Percentiles rank a stretch among this genome's conserved stretches.
These are phyloP conservation scores for Moesziomyces sp. DNA, from an alignment of 1,284 basidiomycete genomes.

Conservation along the genomic window DNA sequence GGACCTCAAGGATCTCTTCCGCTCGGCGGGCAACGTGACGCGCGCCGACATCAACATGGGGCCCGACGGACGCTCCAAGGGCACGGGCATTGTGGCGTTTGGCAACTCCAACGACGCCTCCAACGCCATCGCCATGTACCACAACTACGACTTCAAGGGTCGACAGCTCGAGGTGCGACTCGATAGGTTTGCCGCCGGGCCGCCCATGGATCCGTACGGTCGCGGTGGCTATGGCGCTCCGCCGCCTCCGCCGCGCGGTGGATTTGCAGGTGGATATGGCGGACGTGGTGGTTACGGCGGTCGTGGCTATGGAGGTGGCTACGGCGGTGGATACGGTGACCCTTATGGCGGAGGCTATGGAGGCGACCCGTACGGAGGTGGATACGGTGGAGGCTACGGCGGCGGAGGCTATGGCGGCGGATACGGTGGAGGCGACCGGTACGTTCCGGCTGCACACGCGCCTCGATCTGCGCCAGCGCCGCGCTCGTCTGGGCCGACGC, in stretches of 20 bases:
- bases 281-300: slow-evolving; percentile 77
- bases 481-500: slow-evolving; percentile 27
- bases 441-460: slow-evolving; percentile 10
- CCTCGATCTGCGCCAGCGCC: slow-evolving; percentile 25
- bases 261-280: slow-evolving; percentile 71
- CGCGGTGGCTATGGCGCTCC: slow-evolving; percentile 74
- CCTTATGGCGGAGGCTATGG: slow-evolving; percentile 68
- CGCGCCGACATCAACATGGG: slow-evolving; percentile 93
- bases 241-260: slow-evolving; percentile 69
- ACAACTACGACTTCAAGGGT: slow-evolving; percentile 60
- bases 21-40: slow-evolving; percentile 90
- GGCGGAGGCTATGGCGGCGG: slow-evolving; percentile 15
- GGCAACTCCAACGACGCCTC: slow-evolving; percentile 88
- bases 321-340: slow-evolving; percentile 65
- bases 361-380: slow-evolving; percentile 50
- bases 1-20: slow-evolving; percentile 96
- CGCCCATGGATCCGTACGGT: slow-evolving; percentile 37
- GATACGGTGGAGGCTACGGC: slow-evolving; percentile 20
- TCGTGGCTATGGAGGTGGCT: slow-evolving; percentile 63
- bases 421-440: slow-evolving; percentile 32
- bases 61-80: slow-evolving; percentile 90
- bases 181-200: slow-evolving; percentile 83
- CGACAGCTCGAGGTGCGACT: slow-evolving; percentile 57
- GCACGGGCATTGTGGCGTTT: slow-evolving; percentile 86
- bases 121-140: slow-evolving; percentile 74